Evolutionary conservation across 164 flowering plant species (phyloP), one percentile per base, ranked within the genome.

Genomic region (Chimonanthus praecox): DNA sequence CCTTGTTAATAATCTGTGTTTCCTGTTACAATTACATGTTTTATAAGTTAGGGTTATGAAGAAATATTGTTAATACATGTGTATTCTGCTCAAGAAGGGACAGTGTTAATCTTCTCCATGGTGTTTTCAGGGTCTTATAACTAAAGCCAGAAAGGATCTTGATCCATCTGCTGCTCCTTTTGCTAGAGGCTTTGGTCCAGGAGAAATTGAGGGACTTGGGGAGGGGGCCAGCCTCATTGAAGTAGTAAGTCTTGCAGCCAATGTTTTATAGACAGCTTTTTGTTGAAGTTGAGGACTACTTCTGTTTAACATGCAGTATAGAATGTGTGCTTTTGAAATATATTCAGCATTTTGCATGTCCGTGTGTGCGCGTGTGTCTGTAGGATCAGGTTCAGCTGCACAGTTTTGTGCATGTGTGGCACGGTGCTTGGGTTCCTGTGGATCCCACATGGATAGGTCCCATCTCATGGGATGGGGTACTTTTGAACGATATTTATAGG

Each of bases 91-190:
- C 68, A 49, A 75, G 50, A 58, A 49, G 43, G 44, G 58, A 54
- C 64, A 64, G 20, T 74, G 72, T 68, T 47, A 13, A 13, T 68
- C 18, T 61, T 9, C 7, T 49, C 44, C 7, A 18, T 73, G 48
- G 16, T 79, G 44, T 72, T 44, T 83, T 71, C 86, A 96, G 99
- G 99, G 98, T 69, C 91, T 96, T 11, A 77, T 96, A 70, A 96
- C 99, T 63, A 91, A 83, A 76, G 92, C 85, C 68, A 91, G 98
- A 78, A 86, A 87, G 73, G 81, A 82, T 77, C 76, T 94, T 73
- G 97, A 94, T 83, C 90, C 95, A 15, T 85, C 98, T 48, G 98
- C 97, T 71, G 87, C 87, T 75, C 91, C 89, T 44, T 94, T 91
- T 85, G 95, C 98, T 9, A 74, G 84, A 73, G 81, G 78, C 47